Evolutionary conservation across 2,329 filamentous ascomycete genomes (phyloP).

Genomic region (Clarireedia hainanense): DNA sequence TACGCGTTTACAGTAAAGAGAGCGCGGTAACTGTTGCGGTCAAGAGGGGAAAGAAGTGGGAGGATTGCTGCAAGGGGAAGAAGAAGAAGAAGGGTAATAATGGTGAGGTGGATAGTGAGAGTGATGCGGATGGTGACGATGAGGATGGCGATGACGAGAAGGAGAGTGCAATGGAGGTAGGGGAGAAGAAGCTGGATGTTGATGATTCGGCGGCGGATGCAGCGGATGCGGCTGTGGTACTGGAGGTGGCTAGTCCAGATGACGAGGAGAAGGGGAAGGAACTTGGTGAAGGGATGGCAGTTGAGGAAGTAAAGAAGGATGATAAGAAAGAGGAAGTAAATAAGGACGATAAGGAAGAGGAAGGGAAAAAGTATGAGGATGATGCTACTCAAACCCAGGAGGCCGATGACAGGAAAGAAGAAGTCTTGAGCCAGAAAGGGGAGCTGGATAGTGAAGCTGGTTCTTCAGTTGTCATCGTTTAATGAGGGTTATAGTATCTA

Average conservation of each 20-base stretch:
- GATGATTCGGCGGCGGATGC: slow-evolving; percentile 11
- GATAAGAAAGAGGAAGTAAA: not conserved
- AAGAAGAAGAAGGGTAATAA: slow-evolving; percentile 30
- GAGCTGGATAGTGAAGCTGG: not conserved
- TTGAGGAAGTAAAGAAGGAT: not conserved
- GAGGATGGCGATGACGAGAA: slow-evolving; percentile 2
- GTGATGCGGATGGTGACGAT: slow-evolving; percentile 32
- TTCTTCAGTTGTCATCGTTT: slow-evolving; percentile 6
- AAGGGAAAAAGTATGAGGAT: not conserved
- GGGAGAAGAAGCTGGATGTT: slow-evolving; percentile 9
- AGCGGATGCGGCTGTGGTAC: slow-evolving; percentile 2
- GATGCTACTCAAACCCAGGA: not conserved
- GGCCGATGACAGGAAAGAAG: not conserved
- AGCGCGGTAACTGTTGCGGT: slow-evolving; percentile 23
- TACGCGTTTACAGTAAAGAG: slow-evolving; percentile 51
- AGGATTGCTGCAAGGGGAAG: slow-evolving; percentile 11
- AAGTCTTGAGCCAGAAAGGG: not conserved
- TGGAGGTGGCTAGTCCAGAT: not conserved
- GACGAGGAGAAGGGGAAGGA: not conserved
- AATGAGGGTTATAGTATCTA: not conserved
- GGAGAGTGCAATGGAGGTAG: slow-evolving; percentile 3
- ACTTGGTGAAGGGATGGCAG: not conserved
- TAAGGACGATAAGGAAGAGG: not conserved
- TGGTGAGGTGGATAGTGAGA: slow-evolving; percentile 37
- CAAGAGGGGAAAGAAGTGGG: slow-evolving; percentile 18